Conservation (phyloP, 2,329 filamentous ascomycete species). For the Pestalotiopsis sp. region DNA sequence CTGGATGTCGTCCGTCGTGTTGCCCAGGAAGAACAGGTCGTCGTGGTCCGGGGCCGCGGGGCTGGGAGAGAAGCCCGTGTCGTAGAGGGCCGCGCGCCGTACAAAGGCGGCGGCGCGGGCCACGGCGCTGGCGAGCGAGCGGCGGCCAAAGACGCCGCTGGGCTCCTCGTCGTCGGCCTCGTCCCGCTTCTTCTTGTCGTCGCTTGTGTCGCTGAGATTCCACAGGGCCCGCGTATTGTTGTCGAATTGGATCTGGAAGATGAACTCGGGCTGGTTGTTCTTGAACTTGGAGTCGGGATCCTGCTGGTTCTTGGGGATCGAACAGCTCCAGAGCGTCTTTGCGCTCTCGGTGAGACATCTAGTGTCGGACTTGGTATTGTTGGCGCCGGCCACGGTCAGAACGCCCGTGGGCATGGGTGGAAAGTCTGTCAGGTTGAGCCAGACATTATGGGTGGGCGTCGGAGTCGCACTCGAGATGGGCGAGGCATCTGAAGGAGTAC, state of each 20-base stretch:
- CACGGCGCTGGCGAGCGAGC: conserved; percentile 12
- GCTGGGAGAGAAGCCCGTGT: conserved; percentile 46
- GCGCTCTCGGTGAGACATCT: conserved; percentile 69
- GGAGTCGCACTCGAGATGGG: background rate
- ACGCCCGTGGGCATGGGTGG: conserved; percentile 86
- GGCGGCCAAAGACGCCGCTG: background rate
- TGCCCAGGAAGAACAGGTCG: conserved; percentile 82
- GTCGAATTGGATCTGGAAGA: conserved; percentile 77
- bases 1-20: conserved; percentile 77
- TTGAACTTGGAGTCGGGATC: conserved; percentile 63
- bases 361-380: conserved; percentile 64
- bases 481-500: background rate
- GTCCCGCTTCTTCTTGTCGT: conserved; percentile 6
- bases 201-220: conserved; percentile 44
- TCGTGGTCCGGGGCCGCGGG: conserved; percentile 62
- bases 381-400: conserved; percentile 74
- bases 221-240: conserved; percentile 55
- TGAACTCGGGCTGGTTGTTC: conserved; percentile 74
- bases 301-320: conserved; percentile 78
- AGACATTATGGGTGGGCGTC: conserved; percentile 49
- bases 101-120: conserved; percentile 19
- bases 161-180: background rate
- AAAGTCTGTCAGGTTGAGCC: conserved; percentile 85
- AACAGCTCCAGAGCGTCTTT: conserved; percentile 80
- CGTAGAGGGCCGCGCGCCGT: conserved; percentile 22